These are phyloP conservation scores for Ceratobasidium sp. DNA, from an alignment of 1,284 basidiomycete genomes.

Conservation along the genomic window DNA sequence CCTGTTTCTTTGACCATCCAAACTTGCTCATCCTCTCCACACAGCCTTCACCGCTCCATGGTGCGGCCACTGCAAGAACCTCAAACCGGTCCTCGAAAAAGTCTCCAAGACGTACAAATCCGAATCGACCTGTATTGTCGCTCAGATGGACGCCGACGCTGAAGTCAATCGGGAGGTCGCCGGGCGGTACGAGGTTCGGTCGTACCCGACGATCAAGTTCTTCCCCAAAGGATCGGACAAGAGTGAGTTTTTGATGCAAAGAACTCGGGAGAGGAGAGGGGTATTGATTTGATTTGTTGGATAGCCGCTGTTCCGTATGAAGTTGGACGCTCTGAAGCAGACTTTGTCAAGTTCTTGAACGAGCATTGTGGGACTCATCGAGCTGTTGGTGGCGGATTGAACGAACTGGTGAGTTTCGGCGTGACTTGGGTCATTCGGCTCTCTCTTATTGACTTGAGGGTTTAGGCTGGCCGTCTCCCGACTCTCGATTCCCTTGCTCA, in stretches of 20 bases:
- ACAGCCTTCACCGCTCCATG: constrained; percentile 81
- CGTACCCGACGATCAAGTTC: constrained; percentile 95
- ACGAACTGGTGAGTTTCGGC: constrained; percentile 69
- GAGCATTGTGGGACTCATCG: constrained; percentile 91
- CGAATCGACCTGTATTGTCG: constrained; percentile 88
- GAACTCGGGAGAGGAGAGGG: constrained; percentile 45
- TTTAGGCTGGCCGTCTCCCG: constrained; percentile 83
- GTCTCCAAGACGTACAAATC: constrained; percentile 84
- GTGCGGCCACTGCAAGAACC: constrained; percentile 82
- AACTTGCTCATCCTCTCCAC: neutral
- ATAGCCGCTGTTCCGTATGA: constrained; percentile 77
- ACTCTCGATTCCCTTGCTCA: constrained; percentile 85
- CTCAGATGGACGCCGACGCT: constrained; percentile 92
- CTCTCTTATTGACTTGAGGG: neutral
- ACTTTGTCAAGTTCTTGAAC: constrained; percentile 83
- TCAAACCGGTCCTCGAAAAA: constrained; percentile 91
- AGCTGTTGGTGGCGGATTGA: constrained; percentile 83
- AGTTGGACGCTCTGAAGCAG: constrained; percentile 75
- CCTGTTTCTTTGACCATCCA: too few species aligned
- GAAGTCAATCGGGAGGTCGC: constrained; percentile 83
- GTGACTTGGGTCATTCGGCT: too few species aligned
- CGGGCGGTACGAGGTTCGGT: constrained; percentile 77
- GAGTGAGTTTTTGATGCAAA: neutral
- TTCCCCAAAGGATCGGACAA: constrained; percentile 77
- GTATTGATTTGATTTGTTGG: constrained; percentile 52